Evolutionary conservation across 2,329 filamentous ascomycete genomes (phyloP), one percentile per base, ranked within the genome.

Genomic region (Aureobasidium sp.): DNA sequence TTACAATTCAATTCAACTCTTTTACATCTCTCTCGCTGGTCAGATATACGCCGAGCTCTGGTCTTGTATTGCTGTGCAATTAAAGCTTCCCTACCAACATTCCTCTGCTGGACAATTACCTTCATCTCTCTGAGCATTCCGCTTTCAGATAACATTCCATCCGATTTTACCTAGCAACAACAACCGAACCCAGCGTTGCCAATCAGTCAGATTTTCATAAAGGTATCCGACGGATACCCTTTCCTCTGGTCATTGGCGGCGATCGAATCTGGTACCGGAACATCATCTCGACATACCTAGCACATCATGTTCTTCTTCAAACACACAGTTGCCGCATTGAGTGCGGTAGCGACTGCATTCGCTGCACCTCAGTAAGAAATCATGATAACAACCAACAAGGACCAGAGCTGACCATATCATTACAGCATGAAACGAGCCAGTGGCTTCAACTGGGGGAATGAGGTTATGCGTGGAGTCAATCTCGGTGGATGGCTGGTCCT

Each of bases 401-500:
- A 38, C 15, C 46, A 46, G 25, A 23, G 17, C 40, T 57, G 38
- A 43, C 13, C 21, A 21, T 19, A 13, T 25, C 6, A n/a, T 23
- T 25, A 19, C 23, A 58, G 55, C 31, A 42, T 23, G 15, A 61
- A 58, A 38, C 60, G 60, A 31, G 46, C 25, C 29, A 53, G 15
- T 53, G 60, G 60, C 42, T 82, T 81, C 68, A 67, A 70, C 21
- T 83, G 78, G 75, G 78, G 77, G n/a, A 67, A 68, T 13, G 73
- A 77, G 35, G 79, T 77, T 64, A 75, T 83, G n/a, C 71, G 73
- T 40, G 78, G 78, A 37, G 73, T 79, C n/a, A 80, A 79, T 55
- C 72, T 80, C 62, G 78, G 78, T 29, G 78, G 78, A 40, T 80
- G 78, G 78, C 68, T 80, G 19, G 73, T 80, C 10, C 70, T 79